Evolutionary conservation across 2,329 filamentous ascomycete genomes (phyloP), one percentile per base, ranked within the genome.

Genomic region (Penicillium sp.): DNA sequence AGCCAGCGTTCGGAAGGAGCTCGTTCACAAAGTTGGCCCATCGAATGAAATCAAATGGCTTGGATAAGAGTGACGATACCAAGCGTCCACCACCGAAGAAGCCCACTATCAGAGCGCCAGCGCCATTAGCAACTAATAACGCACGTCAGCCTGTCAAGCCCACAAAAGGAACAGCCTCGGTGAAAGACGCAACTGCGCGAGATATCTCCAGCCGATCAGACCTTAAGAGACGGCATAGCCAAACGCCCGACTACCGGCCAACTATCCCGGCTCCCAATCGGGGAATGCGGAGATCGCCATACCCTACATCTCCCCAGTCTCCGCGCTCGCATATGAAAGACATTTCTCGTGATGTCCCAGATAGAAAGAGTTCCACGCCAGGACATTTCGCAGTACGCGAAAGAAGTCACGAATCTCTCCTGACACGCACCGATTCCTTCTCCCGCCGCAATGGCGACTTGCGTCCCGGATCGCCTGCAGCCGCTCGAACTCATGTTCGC

Each of bases 361-460:
- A 51, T n/a, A 46, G 59, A 35, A 55, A 46, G 8, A 59, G 52
- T 23, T 53, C 64, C 27, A 54, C 50, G 40, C 45, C 59, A 18
- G 66, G 65, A 6, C 67, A 66, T 48, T 71, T 70, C 51, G 55
- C 67, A 5, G 50, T 73, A 12, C 66, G 63, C 27, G 70, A 73
- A 47, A 66, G 66, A 52, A 69, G 66, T 32, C 59, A 68, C 32
- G 71, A 74, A 33, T 71, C 72, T 2, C 69, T 67, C 33, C 55
- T 74, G 20, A 63, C 69, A 7, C 72, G 74, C 39, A 70, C 71
- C 1, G 72, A 75, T 54, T 60, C 72, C 4, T 75, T 70, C 55
- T 72, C 72, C 28, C 51, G 66, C 6, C 70, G 65, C 29, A 61
- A 69, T 31, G 49, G 56, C 25, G 67, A 70, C 23, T 59, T 59